These are phyloP conservation scores for Albatrellus ellisii DNA, from an alignment of 768 basidiomycete genomes.

Conservation along the genomic window DNA sequence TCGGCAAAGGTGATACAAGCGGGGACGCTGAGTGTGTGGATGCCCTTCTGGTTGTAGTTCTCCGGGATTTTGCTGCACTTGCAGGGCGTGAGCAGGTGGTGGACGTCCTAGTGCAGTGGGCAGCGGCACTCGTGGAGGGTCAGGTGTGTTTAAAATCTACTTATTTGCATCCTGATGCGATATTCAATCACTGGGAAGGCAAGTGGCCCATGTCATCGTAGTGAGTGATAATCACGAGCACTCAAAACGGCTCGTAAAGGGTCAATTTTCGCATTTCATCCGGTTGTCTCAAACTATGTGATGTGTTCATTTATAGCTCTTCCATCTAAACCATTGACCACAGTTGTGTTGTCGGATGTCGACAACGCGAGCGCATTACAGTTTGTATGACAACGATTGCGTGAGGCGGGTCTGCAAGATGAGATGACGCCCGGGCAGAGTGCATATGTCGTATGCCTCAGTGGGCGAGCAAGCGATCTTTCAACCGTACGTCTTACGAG, in stretches of 20 bases:
- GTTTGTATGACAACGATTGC: conserved; percentile 71
- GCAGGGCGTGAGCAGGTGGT: conserved; percentile 51
- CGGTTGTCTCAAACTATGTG: neutral
- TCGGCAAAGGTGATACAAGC: neutral
- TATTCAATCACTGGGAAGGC: neutral
- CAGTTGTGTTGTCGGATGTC: conserved; percentile 76
- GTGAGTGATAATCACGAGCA: conserved; percentile 86
- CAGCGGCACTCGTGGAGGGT: conserved; percentile 67
- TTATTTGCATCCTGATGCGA: neutral
- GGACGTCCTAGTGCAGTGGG: conserved; percentile 73
- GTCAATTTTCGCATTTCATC: conserved; percentile 23
- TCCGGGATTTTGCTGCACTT: conserved; percentile 56
- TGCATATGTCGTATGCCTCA: conserved; percentile 56
- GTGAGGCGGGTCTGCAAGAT: conserved; percentile 37
- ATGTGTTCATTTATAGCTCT: conserved; percentile 39
- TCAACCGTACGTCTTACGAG: conserved; percentile 54
- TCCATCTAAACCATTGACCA: conserved; percentile 69
- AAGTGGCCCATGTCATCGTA: conserved; percentile 89
- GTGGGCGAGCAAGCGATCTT: conserved; percentile 85
- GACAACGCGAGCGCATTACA: conserved; percentile 65
- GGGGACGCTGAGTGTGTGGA: conserved; percentile 39
- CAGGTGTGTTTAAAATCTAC: conserved; percentile 32
- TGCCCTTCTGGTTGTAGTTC: conserved; percentile 73
- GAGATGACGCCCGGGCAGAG: conserved; percentile 44
- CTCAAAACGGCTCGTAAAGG: conserved; percentile 70